These are phyloP conservation scores for Smittium culicis DNA, from an alignment of 371 early-diverging fungal species.

Conservation along the genomic window DNA sequence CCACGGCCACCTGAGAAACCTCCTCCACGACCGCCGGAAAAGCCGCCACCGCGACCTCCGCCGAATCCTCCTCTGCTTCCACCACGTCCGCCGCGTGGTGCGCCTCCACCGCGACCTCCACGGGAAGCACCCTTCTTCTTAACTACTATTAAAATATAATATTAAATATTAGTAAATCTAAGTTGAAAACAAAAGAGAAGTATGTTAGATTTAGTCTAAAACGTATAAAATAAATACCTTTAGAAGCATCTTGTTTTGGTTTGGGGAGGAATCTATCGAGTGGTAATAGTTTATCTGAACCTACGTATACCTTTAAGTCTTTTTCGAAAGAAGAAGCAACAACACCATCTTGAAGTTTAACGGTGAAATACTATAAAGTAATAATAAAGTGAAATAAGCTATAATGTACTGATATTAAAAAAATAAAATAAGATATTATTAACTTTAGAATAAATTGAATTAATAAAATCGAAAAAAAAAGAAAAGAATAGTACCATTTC, in stretches of 20 bases:
- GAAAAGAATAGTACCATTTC: constrained; percentile 42
- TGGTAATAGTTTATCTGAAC: constrained; percentile 83
- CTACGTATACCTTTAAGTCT: constrained; percentile 84
- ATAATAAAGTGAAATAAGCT: not conserved
- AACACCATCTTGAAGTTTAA: constrained; percentile 88
- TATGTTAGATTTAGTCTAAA: too few relatives aligned
- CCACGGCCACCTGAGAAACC: constrained; percentile 13
- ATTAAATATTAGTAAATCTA: too few relatives aligned
- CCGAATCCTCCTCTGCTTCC: not conserved
- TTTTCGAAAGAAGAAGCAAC: constrained; percentile 80
- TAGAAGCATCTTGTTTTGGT: constrained; percentile 48
- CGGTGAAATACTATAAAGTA: constrained; percentile 68
- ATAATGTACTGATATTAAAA: not conserved
- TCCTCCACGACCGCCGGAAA: constrained; percentile 17
- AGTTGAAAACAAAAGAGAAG: too few relatives aligned
- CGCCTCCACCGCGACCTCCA: constrained; percentile 32
- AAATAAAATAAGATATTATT: too few relatives aligned
- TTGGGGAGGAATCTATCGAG: constrained; percentile 94
- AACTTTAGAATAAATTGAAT: too few relatives aligned
- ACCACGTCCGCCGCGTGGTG: constrained; percentile 14
- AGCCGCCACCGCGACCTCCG: constrained; percentile 13
- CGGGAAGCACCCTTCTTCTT: constrained; percentile 23
- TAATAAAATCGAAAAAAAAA: not conserved
- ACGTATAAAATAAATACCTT: too few relatives aligned
- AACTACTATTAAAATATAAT: constrained; percentile 18